These are phyloP conservation scores for Dryas drummondii DNA, from an alignment of 306 rosid species.

Conservation along the genomic window DNA sequence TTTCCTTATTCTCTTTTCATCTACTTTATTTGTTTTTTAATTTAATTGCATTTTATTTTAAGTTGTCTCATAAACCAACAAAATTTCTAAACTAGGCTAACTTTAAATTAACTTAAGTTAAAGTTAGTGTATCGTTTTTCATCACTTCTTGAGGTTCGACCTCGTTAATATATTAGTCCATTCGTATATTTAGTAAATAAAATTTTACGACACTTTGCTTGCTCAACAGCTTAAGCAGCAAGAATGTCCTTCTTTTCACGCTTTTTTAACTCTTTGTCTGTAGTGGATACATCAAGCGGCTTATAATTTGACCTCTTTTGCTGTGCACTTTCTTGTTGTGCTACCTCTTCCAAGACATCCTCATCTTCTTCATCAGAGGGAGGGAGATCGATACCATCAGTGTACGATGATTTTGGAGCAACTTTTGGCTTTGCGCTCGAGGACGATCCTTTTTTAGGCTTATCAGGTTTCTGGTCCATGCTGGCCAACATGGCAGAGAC, in stretches of 20 bases:
- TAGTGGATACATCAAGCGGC: slow-evolving; percentile 40
- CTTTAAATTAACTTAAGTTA: no score
- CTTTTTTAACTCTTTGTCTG: slow-evolving; percentile 48
- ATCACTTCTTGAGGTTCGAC: no score
- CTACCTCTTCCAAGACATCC: slow-evolving; percentile 30
- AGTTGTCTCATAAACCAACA: no score
- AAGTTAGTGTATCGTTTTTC: no score
- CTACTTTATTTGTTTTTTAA: no score
- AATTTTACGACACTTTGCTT: no score
- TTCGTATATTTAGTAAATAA: no score
- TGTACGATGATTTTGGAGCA: slow-evolving; percentile 49
- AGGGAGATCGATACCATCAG: slow-evolving; percentile 59
- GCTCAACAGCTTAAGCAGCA: slow-evolving; percentile 49
- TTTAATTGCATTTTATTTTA: no score
- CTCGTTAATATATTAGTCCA: no score
- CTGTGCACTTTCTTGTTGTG: slow-evolving; percentile 19
- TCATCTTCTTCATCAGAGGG: slow-evolving; percentile 64
- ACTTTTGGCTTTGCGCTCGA: slow-evolving; percentile 41
- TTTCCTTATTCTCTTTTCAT: no score
- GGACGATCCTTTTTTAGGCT: slow-evolving; percentile 39
- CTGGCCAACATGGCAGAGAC: slow-evolving; percentile 37
- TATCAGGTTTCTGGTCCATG: slow-evolving; percentile 50
- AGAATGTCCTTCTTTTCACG: slow-evolving; percentile 62
- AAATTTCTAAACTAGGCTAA: no score
- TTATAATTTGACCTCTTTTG: slow-evolving; percentile 35